Conservation (phyloP, 2,329 filamentous ascomycete genomes). For the Ophiocordyceps polyrhachis-furcata region DNA sequence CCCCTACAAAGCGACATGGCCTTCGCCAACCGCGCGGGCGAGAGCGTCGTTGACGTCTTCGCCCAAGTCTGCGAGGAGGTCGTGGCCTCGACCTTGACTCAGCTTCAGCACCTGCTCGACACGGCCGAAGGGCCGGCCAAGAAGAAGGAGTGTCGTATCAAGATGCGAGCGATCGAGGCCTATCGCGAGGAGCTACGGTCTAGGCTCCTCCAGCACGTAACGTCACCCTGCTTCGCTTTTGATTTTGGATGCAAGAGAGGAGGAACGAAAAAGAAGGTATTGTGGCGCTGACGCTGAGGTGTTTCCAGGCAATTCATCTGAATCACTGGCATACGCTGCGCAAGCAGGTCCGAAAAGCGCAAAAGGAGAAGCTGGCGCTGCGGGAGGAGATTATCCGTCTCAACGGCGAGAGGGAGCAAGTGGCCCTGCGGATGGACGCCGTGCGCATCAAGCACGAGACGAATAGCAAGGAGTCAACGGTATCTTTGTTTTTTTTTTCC, state of each 20-base stretch:
- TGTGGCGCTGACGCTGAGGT: conserved; percentile 2
- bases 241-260: background rate
- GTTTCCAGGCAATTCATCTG: conserved; percentile 34
- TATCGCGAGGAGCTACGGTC: conserved; percentile 38
- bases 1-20: conserved; percentile 32
- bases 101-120: conserved; percentile 21
- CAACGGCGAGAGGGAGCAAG: conserved; percentile 39
- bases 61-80: conserved; percentile 43
- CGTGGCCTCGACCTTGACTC: conserved; percentile 28
- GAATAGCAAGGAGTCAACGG: conserved; percentile 31
- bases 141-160: conserved; percentile 35
- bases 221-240: background rate
- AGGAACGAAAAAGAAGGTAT: too few relatives aligned
- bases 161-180: conserved; percentile 35
- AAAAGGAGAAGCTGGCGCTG: conserved; percentile 36
- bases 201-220: conserved; percentile 38
- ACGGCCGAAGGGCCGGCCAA: conserved; percentile 23
- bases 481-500: too few relatives aligned
- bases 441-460: conserved; percentile 40
- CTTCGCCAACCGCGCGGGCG: conserved; percentile 31
- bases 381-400: conserved; percentile 42
- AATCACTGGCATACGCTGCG: conserved; percentile 38
- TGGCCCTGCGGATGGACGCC: conserved; percentile 43
- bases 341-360: conserved; percentile 36
- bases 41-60: conserved; percentile 44